A percentile compares a stretch with the other conserved stretches of the same genome.
phyloP scores from a whole-genome alignment of 73 alveolate genomes.

The Paraurostyla sp. region DNA sequence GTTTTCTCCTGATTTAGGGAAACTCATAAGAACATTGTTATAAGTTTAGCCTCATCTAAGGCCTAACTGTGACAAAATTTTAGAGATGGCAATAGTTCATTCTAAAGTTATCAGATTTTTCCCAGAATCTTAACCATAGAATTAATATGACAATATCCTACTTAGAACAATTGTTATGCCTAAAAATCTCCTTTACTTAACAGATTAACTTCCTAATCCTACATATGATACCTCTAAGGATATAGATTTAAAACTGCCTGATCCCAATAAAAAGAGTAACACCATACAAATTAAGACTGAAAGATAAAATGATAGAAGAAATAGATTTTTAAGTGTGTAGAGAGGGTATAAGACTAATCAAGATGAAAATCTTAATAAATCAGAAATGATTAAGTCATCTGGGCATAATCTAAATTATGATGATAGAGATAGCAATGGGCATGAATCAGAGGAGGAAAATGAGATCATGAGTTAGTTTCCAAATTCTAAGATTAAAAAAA shows the following conservation, averaged over 20 bases:
- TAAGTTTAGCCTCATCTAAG: constrained; percentile 78
- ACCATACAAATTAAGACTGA: neutral
- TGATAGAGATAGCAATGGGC: constrained; percentile 10
- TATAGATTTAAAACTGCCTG: constrained; percentile 1
- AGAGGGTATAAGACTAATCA: neutral
- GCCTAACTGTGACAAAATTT: constrained; percentile 82
- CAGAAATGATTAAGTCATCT: neutral
- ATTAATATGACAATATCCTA: constrained; percentile 28
- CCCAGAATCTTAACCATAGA: constrained; percentile 32
- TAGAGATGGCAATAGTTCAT: constrained; percentile 65
- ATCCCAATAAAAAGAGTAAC: neutral
- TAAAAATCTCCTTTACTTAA: constrained; percentile 35
- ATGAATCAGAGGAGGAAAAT: too few relatives aligned
- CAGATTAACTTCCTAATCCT: constrained; percentile 53
- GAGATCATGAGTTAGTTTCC: neutral
- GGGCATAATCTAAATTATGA: neutral
- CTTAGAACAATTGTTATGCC: constrained; percentile 67
- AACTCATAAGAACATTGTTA: constrained; percentile 61
- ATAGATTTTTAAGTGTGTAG: constrained; percentile 7
- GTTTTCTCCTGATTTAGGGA: constrained; percentile 71
- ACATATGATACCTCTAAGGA: constrained; percentile 5
- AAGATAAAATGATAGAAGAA: neutral
- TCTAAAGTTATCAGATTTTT: constrained; percentile 20
- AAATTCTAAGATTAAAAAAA: neutral
- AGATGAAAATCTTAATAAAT: neutral